Evolutionary conservation across 73 alveolate species (phyloP).

Genomic region (Paramecium tetraurelia): DNA sequence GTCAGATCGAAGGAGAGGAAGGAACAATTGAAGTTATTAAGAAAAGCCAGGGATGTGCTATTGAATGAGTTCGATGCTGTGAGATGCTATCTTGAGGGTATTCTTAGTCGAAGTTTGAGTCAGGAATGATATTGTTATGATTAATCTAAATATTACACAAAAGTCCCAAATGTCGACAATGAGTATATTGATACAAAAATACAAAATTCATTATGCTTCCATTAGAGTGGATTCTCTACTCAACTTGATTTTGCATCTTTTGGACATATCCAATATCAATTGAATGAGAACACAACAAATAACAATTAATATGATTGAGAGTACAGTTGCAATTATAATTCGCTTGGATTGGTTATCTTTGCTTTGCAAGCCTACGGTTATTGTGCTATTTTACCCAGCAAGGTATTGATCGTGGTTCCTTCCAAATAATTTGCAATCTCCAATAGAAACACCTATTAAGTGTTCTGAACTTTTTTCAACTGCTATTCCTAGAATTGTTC

Average conservation of each 20-base stretch:
- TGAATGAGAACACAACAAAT: neutral
- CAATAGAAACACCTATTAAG: neutral
- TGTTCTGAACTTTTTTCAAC: neutral
- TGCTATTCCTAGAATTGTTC: neutral
- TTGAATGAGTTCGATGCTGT: conserved; percentile 6
- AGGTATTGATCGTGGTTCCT: neutral
- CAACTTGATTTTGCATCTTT: neutral
- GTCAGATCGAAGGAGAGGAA: conserved; percentile 14
- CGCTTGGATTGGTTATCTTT: neutral
- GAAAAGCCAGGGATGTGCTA: neutral
- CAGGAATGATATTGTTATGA: neutral
- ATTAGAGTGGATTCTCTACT: neutral
- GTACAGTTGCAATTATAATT: neutral
- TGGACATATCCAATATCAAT: neutral
- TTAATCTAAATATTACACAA: neutral
- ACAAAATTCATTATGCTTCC: neutral
- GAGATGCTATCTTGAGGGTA: neutral
- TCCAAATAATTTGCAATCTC: neutral
- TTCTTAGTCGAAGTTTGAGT: neutral
- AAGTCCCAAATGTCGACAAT: neutral
- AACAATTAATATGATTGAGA: neutral
- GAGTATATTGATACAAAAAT: neutral
- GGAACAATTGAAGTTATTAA: neutral
- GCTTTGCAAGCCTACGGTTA: neutral
- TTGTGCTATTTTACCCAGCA: neutral